Percentiles rank a stretch among this genome's conserved stretches.
Conservation (phyloP, 1,139 yeast species). For the Zygoascus hellenicus region DNA sequence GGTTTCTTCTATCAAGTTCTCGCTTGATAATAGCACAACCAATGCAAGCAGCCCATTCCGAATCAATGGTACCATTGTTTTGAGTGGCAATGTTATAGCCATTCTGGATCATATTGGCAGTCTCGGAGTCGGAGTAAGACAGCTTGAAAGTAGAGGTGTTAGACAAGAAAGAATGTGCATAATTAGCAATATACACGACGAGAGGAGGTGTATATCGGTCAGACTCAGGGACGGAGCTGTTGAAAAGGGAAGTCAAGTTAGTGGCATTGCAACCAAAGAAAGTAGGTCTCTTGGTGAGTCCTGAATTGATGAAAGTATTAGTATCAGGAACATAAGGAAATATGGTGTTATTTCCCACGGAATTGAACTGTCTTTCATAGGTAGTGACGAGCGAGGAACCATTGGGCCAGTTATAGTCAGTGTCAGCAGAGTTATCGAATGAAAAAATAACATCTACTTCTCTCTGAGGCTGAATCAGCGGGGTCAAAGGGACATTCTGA, state of each 20-base stretch:
- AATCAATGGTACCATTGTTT: slow-evolving; percentile 64
- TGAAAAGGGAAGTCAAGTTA: slow-evolving; percentile 46
- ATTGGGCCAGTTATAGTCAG: slow-evolving; percentile 46
- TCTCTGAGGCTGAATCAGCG: slow-evolving; percentile 67
- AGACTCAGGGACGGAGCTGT: slow-evolving; percentile 21
- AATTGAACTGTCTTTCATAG: slow-evolving; percentile 61
- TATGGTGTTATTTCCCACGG: slow-evolving; percentile 64
- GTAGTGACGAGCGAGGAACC: slow-evolving; percentile 63
- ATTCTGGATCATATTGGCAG: slow-evolving; percentile 59
- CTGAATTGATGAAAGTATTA: slow-evolving; percentile 48
- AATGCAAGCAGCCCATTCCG: slow-evolving; percentile 72
- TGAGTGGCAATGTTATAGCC: slow-evolving; percentile 78
- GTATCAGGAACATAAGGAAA: slow-evolving; percentile 67
- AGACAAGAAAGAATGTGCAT: slow-evolving; percentile 59
- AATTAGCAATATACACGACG: slow-evolving; percentile 73
- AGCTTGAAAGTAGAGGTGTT: slow-evolving; percentile 73
- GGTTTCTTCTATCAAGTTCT: slow-evolving; percentile 59
- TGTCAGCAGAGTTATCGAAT: slow-evolving; percentile 84
- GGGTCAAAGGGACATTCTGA: slow-evolving; percentile 74
- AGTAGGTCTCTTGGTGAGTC: slow-evolving; percentile 45
- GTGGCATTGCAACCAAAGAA: slow-evolving; percentile 82
- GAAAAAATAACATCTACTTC: slow-evolving; percentile 73
- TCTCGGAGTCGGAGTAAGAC: slow-evolving; percentile 56
- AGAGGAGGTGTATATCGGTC: slow-evolving; percentile 53
- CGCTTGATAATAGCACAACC: slow-evolving; percentile 88